Evolutionary conservation across 305 asterid species (phyloP), one percentile per base, ranked within the genome.

Genomic region (Rubia tinctorum): DNA sequence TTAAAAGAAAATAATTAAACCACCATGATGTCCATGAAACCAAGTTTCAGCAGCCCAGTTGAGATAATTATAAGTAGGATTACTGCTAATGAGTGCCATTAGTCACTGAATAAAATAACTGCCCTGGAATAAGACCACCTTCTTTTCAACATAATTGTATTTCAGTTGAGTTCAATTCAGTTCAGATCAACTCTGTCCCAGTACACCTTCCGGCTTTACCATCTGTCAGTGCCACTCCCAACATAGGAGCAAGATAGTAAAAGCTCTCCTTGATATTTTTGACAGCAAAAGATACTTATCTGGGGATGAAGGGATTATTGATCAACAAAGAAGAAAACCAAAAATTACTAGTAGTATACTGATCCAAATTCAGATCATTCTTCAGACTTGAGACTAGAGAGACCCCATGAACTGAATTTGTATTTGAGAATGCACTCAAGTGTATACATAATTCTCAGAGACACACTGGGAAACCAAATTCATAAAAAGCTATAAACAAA

Each of bases 391-490:
- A 12, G 39, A 27, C 39, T 58, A 1, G 25, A 58, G 30, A 58
- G 59, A 34, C 20, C 64, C 30, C 39, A 71, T 53, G 69, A 40
- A 45, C 13, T 60, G 45, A 22, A 7, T 20, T 40, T 15, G 43
- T 51, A 25, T 55, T 20, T 30, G 12, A 27, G 61, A 22, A 69
- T 27, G 59, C 75, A 76, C 77, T 71, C 72, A 58, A 77, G 68
- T 65, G 65, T 23, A 53, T 55, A 43, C 78, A 81, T 75, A 58
- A 78, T 76, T 72, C 68, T 69, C 71, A 75, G 78, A 62, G 68
- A 79, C 77, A 73, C 80, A 66, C 78, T 27, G 44, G 74, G 44
- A 69, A 71, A 74, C 63, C 66, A 27, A 61, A 20, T 71, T 75
- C 76, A 77, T 71, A 42, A 74, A 77, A 75, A 74, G 77, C 66